These are phyloP conservation scores for Magnusiomyces fungicola DNA, from an alignment of 1,139 yeast genomes.

Conservation along the genomic window DNA sequence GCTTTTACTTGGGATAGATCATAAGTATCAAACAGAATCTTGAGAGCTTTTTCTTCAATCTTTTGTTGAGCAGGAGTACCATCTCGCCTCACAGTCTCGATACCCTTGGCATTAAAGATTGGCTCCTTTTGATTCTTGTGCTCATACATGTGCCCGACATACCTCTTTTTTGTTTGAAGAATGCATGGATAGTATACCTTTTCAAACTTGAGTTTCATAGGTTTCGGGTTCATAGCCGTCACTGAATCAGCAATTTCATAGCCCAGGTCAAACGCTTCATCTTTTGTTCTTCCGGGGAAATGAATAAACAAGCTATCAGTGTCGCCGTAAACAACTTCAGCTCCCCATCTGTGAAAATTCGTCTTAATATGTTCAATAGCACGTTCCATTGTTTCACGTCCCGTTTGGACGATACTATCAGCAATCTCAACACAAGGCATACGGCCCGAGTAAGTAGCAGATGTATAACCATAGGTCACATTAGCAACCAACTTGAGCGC, in stretches of 20 bases:
- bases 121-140: slow-evolving; percentile 47
- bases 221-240: slow-evolving; percentile 68
- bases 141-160: slow-evolving; percentile 81
- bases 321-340: slow-evolving; percentile 93
- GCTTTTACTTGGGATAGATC: slow-evolving; percentile 64
- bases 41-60: slow-evolving; percentile 62
- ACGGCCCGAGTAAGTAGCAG: slow-evolving; percentile 91
- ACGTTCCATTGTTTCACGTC: slow-evolving; percentile 68
- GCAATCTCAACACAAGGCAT: slow-evolving; percentile 97
- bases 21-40: slow-evolving; percentile 61
- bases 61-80: slow-evolving; percentile 91
- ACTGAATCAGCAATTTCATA: slow-evolving; percentile 56
- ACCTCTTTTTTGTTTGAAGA: slow-evolving; percentile 76
- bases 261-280: slow-evolving; percentile 75
- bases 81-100: slow-evolving; percentile 88
- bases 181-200: slow-evolving; percentile 88
- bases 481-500: slow-evolving; percentile 88
- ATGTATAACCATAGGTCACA: slow-evolving; percentile 92
- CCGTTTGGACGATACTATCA: slow-evolving; percentile 88
- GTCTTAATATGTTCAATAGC: slow-evolving; percentile 65
- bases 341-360: slow-evolving; percentile 55
- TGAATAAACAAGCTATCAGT: slow-evolving; percentile 90
- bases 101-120: slow-evolving; percentile 89
- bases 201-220: slow-evolving; percentile 78
- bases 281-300: slow-evolving; percentile 71